Base-by-base conservation (phyloP, 1,284 basidiomycete species). In the Cronartium quercuum region DNA sequence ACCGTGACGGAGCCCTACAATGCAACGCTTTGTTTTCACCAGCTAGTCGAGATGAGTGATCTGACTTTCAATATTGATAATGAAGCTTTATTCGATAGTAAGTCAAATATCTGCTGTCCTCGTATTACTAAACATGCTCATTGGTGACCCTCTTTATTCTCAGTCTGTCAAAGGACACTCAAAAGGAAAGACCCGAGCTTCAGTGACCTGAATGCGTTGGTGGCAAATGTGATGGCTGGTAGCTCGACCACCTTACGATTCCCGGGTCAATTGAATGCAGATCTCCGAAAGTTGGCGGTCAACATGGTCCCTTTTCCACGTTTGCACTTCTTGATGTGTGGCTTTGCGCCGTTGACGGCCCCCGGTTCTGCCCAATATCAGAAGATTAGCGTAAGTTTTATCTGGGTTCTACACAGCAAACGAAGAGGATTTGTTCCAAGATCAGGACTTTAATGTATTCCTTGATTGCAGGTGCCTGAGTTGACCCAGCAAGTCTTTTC, bases 221-320 rank as follows among this genome's bases (percentile, higher is more conserved):
- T 76, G 58, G 64, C 63, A n/a, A 67, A 71, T 58, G 75, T 67
- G n/a, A 76, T 76, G 75, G 61, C 67, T 42, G 75, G 75, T 64
- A 66, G 68, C 61, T 66, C 75, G 37, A 76, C 75, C 34, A 71
- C 68, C 13, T 51, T 76, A 38, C 63, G 61, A n/a, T 74, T 77
- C 63, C 76, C 73, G n/a, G 68, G 75, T 69, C 91, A 94, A 82
- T 85, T 95, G 76, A 96, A 96, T 82, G 63, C 79, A 68, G 74
- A 75, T 75, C 47, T 75, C 13, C 66, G 74, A 13, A 75, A 75
- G 63, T 60, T 75, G 66, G 74, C 66, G 37, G 75, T 76, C 44
- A 76, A 76, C 40, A 76, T 76, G 69, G 80, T 82, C 21, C 81
- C 81, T 21, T 82, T 82, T 80, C 81, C 81, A 15, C 81, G 81